Conservation (phyloP, 208 protist genomes). For the Trypanosoma platydactyli region DNA sequence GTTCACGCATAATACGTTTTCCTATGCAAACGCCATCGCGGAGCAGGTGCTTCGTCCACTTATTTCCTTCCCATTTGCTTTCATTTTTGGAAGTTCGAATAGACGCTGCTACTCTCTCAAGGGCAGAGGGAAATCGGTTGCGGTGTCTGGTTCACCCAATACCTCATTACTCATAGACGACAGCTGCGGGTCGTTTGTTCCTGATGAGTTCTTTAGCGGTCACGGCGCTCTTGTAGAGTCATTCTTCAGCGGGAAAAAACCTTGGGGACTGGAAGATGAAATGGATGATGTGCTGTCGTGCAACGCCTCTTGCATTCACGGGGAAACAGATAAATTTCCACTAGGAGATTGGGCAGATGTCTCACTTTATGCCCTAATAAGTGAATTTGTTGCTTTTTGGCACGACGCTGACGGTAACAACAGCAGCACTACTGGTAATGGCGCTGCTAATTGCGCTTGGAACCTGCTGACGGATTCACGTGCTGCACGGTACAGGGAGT, state of each 20-base stretch:
- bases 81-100: background rate
- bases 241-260: constrained; percentile 26
- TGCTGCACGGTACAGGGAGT: constrained; percentile 6
- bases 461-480: constrained; percentile 20
- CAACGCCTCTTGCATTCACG: too few species aligned
- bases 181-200: constrained; percentile 36
- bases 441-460: background rate
- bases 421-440: background rate
- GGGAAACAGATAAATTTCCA: too few species aligned
- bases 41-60: constrained; percentile 8
- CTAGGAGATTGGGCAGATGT: background rate
- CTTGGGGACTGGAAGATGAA: constrained; percentile 22
- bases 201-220: constrained; percentile 39
- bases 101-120: background rate
- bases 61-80: constrained; percentile 7
- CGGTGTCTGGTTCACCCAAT: constrained; percentile 29
- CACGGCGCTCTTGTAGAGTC: constrained; percentile 41
- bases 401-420: constrained; percentile 8
- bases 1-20: constrained; percentile 42
- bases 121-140: constrained; percentile 39
- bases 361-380: constrained; percentile 12
- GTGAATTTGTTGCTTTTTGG: constrained; percentile 31
- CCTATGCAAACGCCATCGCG: constrained; percentile 42
- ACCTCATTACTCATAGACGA: constrained; percentile 67
- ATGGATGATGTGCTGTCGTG: constrained; percentile 26